phyloP scores from a whole-genome alignment of 345 rosid genomes.

The Pseudoturritis turrita region DNA sequence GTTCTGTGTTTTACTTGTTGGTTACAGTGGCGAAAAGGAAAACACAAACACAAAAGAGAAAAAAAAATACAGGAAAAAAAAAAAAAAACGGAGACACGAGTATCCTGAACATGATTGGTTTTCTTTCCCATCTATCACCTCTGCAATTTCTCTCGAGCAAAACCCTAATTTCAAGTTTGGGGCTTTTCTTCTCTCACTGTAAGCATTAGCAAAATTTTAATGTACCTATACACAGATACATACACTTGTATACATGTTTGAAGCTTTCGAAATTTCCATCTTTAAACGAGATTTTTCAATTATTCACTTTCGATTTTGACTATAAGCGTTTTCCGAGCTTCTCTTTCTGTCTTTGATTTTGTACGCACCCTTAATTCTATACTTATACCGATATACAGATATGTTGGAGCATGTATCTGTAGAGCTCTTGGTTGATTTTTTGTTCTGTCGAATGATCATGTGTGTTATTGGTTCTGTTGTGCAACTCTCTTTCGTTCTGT shows the following conservation, averaged over 20 bases:
- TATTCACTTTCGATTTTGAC: constrained; percentile 1
- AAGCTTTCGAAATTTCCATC: constrained; percentile 6
- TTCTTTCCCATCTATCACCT: background rate
- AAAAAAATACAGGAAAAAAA: background rate
- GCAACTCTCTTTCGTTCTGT: background rate
- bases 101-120: constrained; percentile 13
- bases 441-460: constrained; percentile 6
- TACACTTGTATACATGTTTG: background rate
- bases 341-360: background rate
- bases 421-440: background rate
- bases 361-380: background rate
- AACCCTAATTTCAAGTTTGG: constrained; percentile 30
- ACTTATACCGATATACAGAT: background rate
- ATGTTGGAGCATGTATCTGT: background rate
- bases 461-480: background rate
- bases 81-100: background rate
- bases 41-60: background rate
- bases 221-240: background rate
- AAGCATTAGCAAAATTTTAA: background rate
- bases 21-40: constrained; percentile 22
- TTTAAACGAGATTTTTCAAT: background rate
- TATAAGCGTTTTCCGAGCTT: background rate
- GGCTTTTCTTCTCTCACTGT: constrained; percentile 4
- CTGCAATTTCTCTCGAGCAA: constrained; percentile 27
- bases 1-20: constrained; percentile 24